phyloP scores from a whole-genome alignment of 495 filamentous ascomycete genomes.

The Daldinia loculata region DNA sequence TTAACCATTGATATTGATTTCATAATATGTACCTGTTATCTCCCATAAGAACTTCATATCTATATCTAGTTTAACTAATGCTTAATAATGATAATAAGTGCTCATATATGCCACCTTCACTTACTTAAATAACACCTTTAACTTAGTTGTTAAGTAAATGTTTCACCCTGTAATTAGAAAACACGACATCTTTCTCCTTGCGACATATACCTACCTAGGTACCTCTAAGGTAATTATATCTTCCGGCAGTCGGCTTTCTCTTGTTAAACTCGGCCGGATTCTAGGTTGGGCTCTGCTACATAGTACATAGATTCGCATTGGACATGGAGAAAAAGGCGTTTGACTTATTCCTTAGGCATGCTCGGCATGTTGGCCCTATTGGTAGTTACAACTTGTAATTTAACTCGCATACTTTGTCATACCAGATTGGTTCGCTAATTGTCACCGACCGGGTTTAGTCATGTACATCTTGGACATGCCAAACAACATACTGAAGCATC shows the following conservation, averaged over 20 bases:
- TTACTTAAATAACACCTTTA: not conserved
- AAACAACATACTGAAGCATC: constrained; percentile 21
- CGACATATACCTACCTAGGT: not conserved
- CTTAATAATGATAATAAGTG: no score
- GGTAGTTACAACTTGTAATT: constrained; percentile 27
- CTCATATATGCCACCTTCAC: not conserved
- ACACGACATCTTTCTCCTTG: not conserved
- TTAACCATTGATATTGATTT: not conserved
- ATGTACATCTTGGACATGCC: constrained; percentile 20
- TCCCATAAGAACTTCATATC: not conserved
- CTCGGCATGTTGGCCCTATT: constrained; percentile 12
- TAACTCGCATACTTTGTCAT: constrained; percentile 19
- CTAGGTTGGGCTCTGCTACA: constrained; percentile 30
- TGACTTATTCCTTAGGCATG: constrained; percentile 1
- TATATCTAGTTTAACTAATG: no score
- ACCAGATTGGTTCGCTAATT: constrained; percentile 39
- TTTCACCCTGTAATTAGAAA: not conserved
- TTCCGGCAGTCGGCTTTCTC: constrained; percentile 1
- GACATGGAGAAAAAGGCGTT: constrained; percentile 25
- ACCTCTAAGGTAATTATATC: not conserved
- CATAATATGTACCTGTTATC: no score
- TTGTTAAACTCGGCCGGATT: constrained; percentile 4
- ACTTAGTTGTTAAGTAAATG: not conserved
- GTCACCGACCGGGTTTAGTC: constrained; percentile 21
- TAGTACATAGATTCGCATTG: constrained; percentile 14